Base-by-base conservation (phyloP, 371 early-diverging fungal genomes). In the Conidiobolus incongruus region DNA sequence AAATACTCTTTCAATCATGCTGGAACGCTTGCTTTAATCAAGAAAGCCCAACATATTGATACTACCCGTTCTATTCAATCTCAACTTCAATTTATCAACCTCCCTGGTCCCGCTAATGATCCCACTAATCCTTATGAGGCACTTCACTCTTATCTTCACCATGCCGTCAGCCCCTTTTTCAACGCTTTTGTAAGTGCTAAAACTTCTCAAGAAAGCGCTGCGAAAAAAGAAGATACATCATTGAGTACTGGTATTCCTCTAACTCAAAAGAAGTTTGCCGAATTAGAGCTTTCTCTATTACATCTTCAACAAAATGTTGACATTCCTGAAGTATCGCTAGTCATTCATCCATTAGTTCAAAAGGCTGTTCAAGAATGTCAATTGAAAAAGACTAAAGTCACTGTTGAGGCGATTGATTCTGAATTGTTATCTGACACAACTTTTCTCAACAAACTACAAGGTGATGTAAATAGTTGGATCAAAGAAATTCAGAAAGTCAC, bases 401-500 rank as follows among this genome's bases (percentile, higher is more conserved):
- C 75, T 0, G 79, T 78, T 1, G 85, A 85, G 39, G 72, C 71
- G 1, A 51, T 89, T 30, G 82, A 80, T 23, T 48, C 70, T 0
- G 54, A 53, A 12, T 60, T 77, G 29, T 62, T 82, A 29, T 57
- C 62, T 2, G 91, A 97, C 50, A 81, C 91, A 0, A 59, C 70
- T 1, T 85, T 95, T 46, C 65, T 96, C 22, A 94, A 94, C 63
- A 73, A 76, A 53, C 67, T 98, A 21, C 94, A 94, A 53, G 63
- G 72, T 35, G 90, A 91, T 53, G 96, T 98, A 35, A 95, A 95
- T 51, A 77, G 79, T 5, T 98, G 98, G 98, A 86, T 95, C 59
- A 91, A 89, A 53, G 96, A 96, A 53, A 95, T 98, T 51, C 93
- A 96, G 55, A 93, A 91, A 54, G 93, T 98, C 11, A 94, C 95